These are phyloP conservation scores for Otatea glauca DNA, from an alignment of 176 grass and related monocot genomes.

Conservation along the genomic window DNA sequence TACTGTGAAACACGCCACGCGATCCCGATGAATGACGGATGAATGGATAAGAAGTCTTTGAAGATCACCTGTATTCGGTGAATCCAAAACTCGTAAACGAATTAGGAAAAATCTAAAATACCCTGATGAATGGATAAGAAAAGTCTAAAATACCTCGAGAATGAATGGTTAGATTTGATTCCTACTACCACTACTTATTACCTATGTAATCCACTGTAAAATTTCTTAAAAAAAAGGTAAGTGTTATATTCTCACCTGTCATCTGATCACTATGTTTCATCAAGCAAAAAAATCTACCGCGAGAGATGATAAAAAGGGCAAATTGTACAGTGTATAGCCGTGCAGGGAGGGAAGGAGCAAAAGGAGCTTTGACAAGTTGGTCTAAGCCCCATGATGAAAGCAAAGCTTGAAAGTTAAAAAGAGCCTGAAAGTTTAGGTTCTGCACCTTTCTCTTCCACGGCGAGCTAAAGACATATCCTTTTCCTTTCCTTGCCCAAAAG, in stretches of 20 bases:
- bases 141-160: no score
- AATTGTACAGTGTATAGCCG: neutral
- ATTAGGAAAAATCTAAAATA: no score
- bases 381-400: neutral
- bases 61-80: no score
- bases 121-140: no score
- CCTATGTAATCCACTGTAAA: no score
- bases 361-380: slow-evolving; percentile 14
- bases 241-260: neutral
- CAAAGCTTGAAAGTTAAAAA: neutral
- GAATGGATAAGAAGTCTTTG: no score
- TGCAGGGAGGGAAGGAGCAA: neutral
- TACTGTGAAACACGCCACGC: no score
- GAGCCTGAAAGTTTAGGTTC: neutral
- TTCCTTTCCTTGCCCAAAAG: neutral
- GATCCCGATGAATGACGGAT: no score
- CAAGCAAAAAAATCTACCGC: neutral
- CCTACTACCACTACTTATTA: no score
- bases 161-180: no score
- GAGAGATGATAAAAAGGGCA: neutral
- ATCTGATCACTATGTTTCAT: neutral
- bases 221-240: no score
- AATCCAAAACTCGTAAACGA: no score
- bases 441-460: slow-evolving; percentile 28
- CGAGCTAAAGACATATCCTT: slow-evolving; percentile 37